phyloP scores from a whole-genome alignment of 441 rosid species.

The Hura crepitans region DNA sequence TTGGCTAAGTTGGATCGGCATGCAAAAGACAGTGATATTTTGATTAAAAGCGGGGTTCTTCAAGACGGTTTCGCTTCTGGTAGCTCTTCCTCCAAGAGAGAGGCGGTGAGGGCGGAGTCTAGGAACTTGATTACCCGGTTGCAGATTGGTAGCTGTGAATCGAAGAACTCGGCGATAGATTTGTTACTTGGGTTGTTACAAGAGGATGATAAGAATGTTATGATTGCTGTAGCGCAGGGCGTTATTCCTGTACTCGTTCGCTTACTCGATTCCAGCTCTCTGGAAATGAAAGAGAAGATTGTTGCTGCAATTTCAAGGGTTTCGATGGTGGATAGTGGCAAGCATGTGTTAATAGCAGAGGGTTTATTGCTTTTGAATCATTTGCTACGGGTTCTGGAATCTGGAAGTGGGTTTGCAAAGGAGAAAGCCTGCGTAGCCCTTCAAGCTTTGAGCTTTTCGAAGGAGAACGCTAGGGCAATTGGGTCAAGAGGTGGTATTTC shows the following conservation, averaged over 20 bases:
- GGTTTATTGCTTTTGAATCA: slow-evolving; percentile 69
- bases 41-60: slow-evolving; percentile 57
- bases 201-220: slow-evolving; percentile 82
- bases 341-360: slow-evolving; percentile 65
- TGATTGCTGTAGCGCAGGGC: slow-evolving; percentile 86
- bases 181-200: slow-evolving; percentile 43
- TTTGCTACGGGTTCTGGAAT: slow-evolving; percentile 71
- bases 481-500: slow-evolving; percentile 87
- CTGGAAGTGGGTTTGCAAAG: slow-evolving; percentile 42
- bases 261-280: slow-evolving; percentile 61
- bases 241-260: slow-evolving; percentile 72
- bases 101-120: slow-evolving; percentile 57
- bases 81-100: slow-evolving; percentile 48
- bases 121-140: slow-evolving; percentile 62
- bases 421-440: slow-evolving; percentile 74
- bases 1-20: slow-evolving; percentile 62
- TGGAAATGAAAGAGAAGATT: slow-evolving; percentile 65
- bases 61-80: slow-evolving; percentile 32
- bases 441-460: slow-evolving; percentile 56
- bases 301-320: slow-evolving; percentile 69
- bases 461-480: slow-evolving; percentile 74
- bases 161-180: slow-evolving; percentile 73
- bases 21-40: slow-evolving; percentile 58
- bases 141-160: slow-evolving; percentile 68
- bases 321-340: slow-evolving; percentile 73